Evolutionary conservation across 2,329 filamentous ascomycete species (phyloP), one percentile per base, ranked within the genome.

Genomic region (Curvularia lunata): DNA sequence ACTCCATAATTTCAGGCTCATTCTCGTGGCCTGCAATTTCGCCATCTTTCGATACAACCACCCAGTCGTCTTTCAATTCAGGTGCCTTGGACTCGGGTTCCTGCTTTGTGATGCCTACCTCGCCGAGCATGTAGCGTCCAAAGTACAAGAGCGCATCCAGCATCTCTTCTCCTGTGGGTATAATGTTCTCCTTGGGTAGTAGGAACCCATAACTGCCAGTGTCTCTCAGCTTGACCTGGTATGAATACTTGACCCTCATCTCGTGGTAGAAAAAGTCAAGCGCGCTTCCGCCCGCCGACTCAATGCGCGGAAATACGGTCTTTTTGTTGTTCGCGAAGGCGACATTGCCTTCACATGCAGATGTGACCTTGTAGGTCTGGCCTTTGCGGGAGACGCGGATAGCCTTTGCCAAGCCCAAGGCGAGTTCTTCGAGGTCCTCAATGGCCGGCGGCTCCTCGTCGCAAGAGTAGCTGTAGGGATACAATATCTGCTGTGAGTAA

Each of bases 211-310:
- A 98, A 74, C 88, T 95, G 9, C 95, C 95, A 0, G 91, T 95
- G 75, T 99, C 95, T 48, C 95, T 84, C 27, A 99, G 82, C 79
- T 98, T 98, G 78, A 95, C 89, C 81, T 98, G 95, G 75, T 96
- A 98, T 57, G 92, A 91, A 75, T 91, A 96, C 62, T 86, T 88
- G 18, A 94, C 91, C 46, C 84, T 82, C 60, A 98, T 78, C 69
- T 96, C 90, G 67, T 96, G 91, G 74, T 96, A 97, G 77, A 99
- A 97, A 87, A 91, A 98, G 77, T 98, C 95, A 41, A 98, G 86
- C 1, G 91, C 91, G 48, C 91, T 93, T 2, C 94, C 94, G 38
- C 94, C 93, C 3, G 88, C 87, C 0, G 85, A 85, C 72, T 95
- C 91, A 61, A 93, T 85, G 38, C 86, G 81, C 3, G 82, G 81